phyloP scores from a whole-genome alignment of 805 yeast genomes.

The Ogataea methanolica region DNA sequence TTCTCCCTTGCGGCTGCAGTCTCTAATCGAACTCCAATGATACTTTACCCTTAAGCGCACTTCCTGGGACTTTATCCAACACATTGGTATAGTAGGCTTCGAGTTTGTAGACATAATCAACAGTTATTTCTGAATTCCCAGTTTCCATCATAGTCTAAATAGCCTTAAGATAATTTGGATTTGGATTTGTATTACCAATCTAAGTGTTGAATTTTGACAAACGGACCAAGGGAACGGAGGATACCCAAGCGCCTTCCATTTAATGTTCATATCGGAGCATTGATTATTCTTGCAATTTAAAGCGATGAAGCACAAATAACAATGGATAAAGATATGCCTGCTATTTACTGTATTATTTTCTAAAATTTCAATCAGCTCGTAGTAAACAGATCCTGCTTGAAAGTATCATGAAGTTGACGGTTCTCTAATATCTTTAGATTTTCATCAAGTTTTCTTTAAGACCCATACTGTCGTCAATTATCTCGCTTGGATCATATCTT shows the following conservation, averaged over 20 bases:
- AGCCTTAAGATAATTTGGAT: conserved; percentile 1
- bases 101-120: conserved; percentile 44
- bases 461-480: conserved; percentile 47
- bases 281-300: conserved; percentile 26
- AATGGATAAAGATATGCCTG: conserved; percentile 43
- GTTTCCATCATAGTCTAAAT: conserved; percentile 43
- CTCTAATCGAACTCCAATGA: conserved; percentile 30
- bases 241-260: too few species aligned
- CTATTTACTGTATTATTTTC: conserved; percentile 40
- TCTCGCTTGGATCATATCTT: conserved; percentile 45
- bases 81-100: conserved; percentile 41
- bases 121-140: conserved; percentile 38
- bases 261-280: conserved; percentile 7
- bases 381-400: conserved; percentile 50
- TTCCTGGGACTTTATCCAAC: conserved; percentile 36
- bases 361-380: conserved; percentile 35
- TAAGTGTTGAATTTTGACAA: too few species aligned
- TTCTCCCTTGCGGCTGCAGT: neutral
- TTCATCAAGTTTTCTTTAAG: conserved; percentile 30
- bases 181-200: neutral
- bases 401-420: conserved; percentile 50
- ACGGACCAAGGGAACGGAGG: too few species aligned
- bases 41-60: conserved; percentile 58
- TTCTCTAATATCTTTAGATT: conserved; percentile 24
- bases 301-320: conserved; percentile 46